Conservation (phyloP, 148 eudicot species). For the Fallopia convolvulus region DNA sequence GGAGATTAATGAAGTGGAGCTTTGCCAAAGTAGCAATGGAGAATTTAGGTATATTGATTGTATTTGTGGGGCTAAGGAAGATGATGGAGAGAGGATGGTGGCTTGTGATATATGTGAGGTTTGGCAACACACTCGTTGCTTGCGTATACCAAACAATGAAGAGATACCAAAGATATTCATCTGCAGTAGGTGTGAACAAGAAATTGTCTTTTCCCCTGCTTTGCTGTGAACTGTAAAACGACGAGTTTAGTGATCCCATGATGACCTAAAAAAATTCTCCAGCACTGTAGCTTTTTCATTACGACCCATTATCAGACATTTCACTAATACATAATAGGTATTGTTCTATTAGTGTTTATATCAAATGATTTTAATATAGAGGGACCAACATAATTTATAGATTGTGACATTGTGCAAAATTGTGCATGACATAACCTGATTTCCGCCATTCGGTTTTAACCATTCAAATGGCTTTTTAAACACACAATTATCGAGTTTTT, state of each 20-base stretch:
- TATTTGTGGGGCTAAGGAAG: slow-evolving; percentile 67
- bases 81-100: slow-evolving; percentile 92
- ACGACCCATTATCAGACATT: too few species aligned
- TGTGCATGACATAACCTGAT: not conserved
- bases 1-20: slow-evolving; percentile 17
- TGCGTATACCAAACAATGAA: slow-evolving; percentile 57
- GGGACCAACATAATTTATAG: not conserved
- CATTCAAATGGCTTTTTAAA: not conserved
- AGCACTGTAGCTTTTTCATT: not conserved
- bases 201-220: slow-evolving; percentile 54
- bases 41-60: slow-evolving; percentile 44
- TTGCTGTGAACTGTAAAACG: slow-evolving; percentile 13
- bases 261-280: not conserved
- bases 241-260: not conserved
- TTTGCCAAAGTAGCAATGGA: slow-evolving; percentile 7
- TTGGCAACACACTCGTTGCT: slow-evolving; percentile 86
- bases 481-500: not conserved
- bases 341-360: not conserved
- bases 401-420: not conserved
- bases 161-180: slow-evolving; percentile 70
- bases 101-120: slow-evolving; percentile 88
- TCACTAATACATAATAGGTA: not conserved
- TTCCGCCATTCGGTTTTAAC: not conserved
- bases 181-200: slow-evolving; percentile 75
- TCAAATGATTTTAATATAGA: not conserved